Evolutionary conservation across 2,329 filamentous ascomycete genomes (phyloP).

Genomic region (Aspergillus terreus): DNA sequence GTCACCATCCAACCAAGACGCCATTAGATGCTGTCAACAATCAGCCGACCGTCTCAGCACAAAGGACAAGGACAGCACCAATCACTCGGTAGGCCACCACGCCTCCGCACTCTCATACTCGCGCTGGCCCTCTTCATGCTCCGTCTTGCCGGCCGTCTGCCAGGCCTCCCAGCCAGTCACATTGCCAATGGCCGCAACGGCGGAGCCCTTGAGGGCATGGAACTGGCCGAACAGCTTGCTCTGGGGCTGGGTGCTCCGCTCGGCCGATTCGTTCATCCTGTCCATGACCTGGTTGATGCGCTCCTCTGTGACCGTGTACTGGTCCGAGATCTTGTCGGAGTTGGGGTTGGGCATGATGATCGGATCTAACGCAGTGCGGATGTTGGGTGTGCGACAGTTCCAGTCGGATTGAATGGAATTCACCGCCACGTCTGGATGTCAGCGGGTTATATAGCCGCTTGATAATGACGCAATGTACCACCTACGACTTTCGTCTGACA

Average conservation of each 20-base stretch:
- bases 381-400: not conserved
- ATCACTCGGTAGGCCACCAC: slow-evolving; percentile 1
- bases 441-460: not conserved
- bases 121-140: not conserved
- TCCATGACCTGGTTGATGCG: not conserved
- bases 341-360: not conserved
- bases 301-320: not conserved
- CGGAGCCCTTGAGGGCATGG: not conserved
- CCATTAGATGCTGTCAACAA: no score
- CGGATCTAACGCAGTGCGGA: not conserved
- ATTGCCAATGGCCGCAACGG: not conserved
- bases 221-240: slow-evolving; percentile 2
- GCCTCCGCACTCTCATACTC: not conserved
- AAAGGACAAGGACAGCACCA: no score
- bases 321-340: not conserved
- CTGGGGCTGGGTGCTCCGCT: not conserved
- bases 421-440: no score
- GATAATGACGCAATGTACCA: not conserved
- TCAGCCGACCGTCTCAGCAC: no score
- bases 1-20: no score
- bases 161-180: not conserved
- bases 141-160: not conserved
- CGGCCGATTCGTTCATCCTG: not conserved
- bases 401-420: not conserved
- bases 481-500: not conserved